phyloP scores from a whole-genome alignment of 2,329 filamentous ascomycete species.

The Fusarium chlamydosporum region DNA sequence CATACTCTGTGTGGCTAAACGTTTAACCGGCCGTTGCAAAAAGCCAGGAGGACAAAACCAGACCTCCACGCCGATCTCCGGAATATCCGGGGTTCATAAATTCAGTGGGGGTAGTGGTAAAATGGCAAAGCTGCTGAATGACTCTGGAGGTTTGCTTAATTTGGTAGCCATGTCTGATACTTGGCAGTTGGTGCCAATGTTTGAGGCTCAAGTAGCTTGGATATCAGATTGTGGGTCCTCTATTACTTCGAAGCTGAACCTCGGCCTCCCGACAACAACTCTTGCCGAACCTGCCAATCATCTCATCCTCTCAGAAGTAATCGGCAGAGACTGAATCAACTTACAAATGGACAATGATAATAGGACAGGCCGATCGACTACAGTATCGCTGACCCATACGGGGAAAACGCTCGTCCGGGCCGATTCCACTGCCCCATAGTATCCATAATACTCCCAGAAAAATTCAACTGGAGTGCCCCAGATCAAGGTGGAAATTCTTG shows the following conservation, averaged over 20 bases:
- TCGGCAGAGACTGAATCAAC: too few relatives aligned
- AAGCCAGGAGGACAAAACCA: constrained; percentile 2
- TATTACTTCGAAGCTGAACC: too few relatives aligned
- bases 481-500: constrained; percentile 27
- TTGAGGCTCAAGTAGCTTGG: constrained; percentile 25
- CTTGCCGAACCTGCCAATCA: constrained; percentile 24
- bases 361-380: not conserved
- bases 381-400: constrained; percentile 18
- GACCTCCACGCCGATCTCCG: constrained; percentile 23
- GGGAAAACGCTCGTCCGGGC: constrained; percentile 37
- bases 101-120: not conserved
- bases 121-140: too few relatives aligned
- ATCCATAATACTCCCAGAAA: constrained; percentile 15
- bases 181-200: constrained; percentile 15
- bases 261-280: not conserved
- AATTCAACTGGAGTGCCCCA: constrained; percentile 16
- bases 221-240: too few relatives aligned
- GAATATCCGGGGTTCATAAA: constrained; percentile 20
- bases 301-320: not conserved
- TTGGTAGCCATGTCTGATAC: not conserved
- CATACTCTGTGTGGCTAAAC: constrained; percentile 23
- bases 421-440: constrained; percentile 29
- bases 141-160: not conserved
- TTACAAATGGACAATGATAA: too few relatives aligned
- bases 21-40: constrained; percentile 19